These are phyloP conservation scores for Trichoderma guizhouense DNA, from an alignment of 2,329 filamentous ascomycete genomes.

Conservation along the genomic window DNA sequence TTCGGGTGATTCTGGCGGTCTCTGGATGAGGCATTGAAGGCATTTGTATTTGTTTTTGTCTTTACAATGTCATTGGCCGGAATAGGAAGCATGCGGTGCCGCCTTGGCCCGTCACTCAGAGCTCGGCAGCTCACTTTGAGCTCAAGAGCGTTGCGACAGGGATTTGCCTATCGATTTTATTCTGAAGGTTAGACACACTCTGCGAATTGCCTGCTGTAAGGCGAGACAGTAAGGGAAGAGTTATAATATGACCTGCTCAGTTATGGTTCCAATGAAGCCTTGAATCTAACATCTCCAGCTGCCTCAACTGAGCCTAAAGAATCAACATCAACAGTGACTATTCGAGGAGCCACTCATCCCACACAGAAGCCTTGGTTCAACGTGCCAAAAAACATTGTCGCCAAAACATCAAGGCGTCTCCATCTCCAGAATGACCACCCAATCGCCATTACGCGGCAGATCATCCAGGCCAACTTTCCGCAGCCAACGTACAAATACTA, in stretches of 20 bases:
- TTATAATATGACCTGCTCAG: not conserved
- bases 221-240: not conserved
- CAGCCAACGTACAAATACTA: constrained; percentile 69
- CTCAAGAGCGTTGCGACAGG: constrained; percentile 24
- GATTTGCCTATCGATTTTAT: constrained; percentile 25
- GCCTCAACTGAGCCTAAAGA: not conserved
- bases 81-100: constrained; percentile 27
- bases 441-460: constrained; percentile 80
- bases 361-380: constrained; percentile 82
- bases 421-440: constrained; percentile 91
- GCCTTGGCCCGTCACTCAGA: constrained; percentile 28
- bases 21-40: not conserved
- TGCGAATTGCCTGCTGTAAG: not conserved
- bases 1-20: not conserved
- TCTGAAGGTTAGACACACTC: constrained; percentile 22
- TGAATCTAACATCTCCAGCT: not conserved
- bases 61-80: constrained; percentile 26
- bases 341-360: constrained; percentile 62
- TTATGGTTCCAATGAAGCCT: not conserved
- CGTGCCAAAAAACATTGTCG: constrained; percentile 69
- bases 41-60: constrained; percentile 6
- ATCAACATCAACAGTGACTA: constrained; percentile 42
- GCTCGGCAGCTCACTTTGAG: constrained; percentile 24
- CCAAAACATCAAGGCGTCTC: constrained; percentile 71
- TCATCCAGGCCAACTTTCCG: constrained; percentile 89